Percentiles rank a stretch among this genome's conserved stretches.
phyloP scores from a whole-genome alignment of 257 asterid species.

The Penstemon barbatus region DNA sequence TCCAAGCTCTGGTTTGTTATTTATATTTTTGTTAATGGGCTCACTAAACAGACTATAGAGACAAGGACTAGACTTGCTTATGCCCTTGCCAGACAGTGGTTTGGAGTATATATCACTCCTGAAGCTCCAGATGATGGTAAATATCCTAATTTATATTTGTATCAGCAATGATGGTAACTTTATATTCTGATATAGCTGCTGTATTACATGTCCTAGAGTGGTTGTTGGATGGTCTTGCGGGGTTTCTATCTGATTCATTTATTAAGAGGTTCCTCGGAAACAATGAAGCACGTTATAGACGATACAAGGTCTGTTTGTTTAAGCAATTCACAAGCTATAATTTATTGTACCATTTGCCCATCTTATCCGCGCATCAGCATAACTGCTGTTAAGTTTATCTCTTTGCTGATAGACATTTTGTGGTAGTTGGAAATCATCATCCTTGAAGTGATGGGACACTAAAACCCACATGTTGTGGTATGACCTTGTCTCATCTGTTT shows the following conservation, averaged over 20 bases:
- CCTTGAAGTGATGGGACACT: constrained; percentile 21
- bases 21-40: constrained; percentile 35
- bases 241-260: constrained; percentile 84
- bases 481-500: constrained; percentile 18
- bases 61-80: constrained; percentile 89
- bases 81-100: constrained; percentile 98
- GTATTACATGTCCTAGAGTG: constrained; percentile 62
- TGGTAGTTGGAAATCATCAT: constrained; percentile 13
- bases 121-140: constrained; percentile 90
- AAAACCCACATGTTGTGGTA: neutral
- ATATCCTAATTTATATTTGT: constrained; percentile 26
- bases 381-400: neutral
- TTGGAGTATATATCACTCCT: constrained; percentile 90
- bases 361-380: neutral
- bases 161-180: constrained; percentile 17
- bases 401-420: constrained; percentile 11
- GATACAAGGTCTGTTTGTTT: constrained; percentile 78
- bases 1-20: constrained; percentile 18
- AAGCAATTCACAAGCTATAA: constrained; percentile 15
- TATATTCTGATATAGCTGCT: constrained; percentile 37
- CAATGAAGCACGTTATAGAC: constrained; percentile 94
- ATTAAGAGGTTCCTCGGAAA: constrained; percentile 86
- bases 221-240: constrained; percentile 99
- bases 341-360: constrained; percentile 9
- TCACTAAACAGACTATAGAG: constrained; percentile 77